Evolutionary conservation across 768 basidiomycete genomes (phyloP), one percentile per base, ranked within the genome.

Genomic region (Amylocystis lapponica): DNA sequence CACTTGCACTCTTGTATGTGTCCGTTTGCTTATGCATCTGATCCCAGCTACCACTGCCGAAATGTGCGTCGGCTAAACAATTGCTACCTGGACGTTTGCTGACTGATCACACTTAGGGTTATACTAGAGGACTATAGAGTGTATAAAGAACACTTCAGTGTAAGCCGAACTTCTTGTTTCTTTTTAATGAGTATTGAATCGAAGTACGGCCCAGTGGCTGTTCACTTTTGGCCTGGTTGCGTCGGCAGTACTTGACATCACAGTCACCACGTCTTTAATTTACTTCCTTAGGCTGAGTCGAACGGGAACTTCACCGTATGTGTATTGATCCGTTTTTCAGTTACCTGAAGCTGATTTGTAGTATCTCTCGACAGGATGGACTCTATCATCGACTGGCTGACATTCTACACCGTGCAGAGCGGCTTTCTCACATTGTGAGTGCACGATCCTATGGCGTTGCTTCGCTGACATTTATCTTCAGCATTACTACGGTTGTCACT

Each of bases 221-320:
- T 61, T 61, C 45, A 61, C 58, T 9, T 37, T 49, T 26, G 58
- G 57, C 14, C 49, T 61, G 20, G 46, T 43, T 2, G 26, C 58
- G 16, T 57, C 60, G 14, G 46, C 58, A 0, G 48, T 44, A 7
- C 47, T 56, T 36, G 60, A 61, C 39, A 47, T 59, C 27, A 44
- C 55, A 11, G 58, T 59, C 30, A 54, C 44, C 9, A 12, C 31
- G 7, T 44, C 32, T 7, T 43, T 62, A 31, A 55, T 53, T 32
- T 60, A 45, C 33, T 58, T 46, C 44, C 50, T 60, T n/a, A 43
- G 51, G 32, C 45, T 50, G 21, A 49, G 47, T 7, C 55, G 57
- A 6, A 49, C 49, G 17, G 49, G 32, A 34, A 55, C 42, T 41
- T 36, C 42, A 16, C 31, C 45, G 50, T 52, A 46, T 44, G 36